Percentiles rank a stretch among this genome's conserved stretches.
phyloP scores from a whole-genome alignment of 1,284 basidiomycete species.

The Ceratobasidium sp. region DNA sequence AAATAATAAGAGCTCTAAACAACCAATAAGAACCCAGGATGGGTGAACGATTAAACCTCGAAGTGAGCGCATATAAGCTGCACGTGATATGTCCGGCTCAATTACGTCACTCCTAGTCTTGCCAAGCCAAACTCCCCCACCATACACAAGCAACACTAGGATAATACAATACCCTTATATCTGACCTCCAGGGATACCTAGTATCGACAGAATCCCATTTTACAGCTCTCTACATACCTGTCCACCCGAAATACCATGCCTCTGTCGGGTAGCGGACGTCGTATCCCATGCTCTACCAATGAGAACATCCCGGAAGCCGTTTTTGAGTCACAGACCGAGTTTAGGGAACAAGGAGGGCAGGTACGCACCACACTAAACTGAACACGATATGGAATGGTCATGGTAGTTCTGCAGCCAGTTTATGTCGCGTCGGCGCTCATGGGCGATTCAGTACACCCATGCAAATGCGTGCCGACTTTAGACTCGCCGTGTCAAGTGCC shows the following conservation, averaged over 20 bases:
- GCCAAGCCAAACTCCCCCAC: conserved; percentile 1
- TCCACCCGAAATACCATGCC: conserved; percentile 2
- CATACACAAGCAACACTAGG: not conserved
- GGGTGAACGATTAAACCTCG: no score
- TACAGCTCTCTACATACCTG: not conserved
- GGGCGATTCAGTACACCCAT: conserved; percentile 76
- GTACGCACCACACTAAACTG: not conserved
- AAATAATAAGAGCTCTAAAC: no score
- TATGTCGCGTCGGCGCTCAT: conserved; percentile 80
- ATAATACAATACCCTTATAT: not conserved
- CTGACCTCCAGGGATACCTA: not conserved
- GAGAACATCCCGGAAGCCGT: conserved; percentile 29
- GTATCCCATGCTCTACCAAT: conserved; percentile 27
- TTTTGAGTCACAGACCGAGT: conserved; percentile 32
- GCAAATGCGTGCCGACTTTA: conserved; percentile 77
- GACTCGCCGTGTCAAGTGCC: conserved; percentile 68
- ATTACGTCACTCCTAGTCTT: conserved; percentile 29
- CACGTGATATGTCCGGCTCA: not conserved
- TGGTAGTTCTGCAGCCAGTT: conserved; percentile 60
- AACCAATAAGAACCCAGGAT: no score
- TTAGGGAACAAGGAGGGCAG: conserved; percentile 20
- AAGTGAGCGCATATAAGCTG: no score
- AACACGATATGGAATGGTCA: not conserved
- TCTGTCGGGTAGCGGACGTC: conserved; percentile 27
- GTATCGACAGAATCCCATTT: no score